A percentile compares a stretch with the other conserved stretches of the same genome.
Conservation (phyloP, 805 yeast genomes). For the Wickerhamiella allomyrinae region DNA sequence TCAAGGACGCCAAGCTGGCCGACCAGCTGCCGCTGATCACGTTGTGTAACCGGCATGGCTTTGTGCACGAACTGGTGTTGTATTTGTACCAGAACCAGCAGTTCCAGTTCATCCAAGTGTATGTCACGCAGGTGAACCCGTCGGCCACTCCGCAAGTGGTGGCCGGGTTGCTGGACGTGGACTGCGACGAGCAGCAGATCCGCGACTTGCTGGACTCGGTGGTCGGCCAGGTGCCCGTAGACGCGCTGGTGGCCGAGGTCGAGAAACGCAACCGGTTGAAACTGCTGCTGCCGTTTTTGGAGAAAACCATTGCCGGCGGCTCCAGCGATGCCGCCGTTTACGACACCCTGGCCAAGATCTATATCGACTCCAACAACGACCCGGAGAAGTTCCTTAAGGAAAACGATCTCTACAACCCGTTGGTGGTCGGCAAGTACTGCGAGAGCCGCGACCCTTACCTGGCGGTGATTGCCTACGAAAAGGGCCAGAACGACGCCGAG, state of each 20-base stretch:
- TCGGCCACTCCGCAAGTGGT: constrained; percentile 90
- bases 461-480: constrained; percentile 94
- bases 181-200: constrained; percentile 84
- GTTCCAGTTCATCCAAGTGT: constrained; percentile 93
- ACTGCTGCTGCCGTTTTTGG: constrained; percentile 82
- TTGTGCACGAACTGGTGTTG: constrained; percentile 83
- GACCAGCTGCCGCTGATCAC: constrained; percentile 94
- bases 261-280: constrained; percentile 93
- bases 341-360: constrained; percentile 92
- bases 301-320: constrained; percentile 69
- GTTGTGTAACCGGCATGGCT: constrained; percentile 85
- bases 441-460: constrained; percentile 97
- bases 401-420: constrained; percentile 79
- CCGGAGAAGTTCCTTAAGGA: constrained; percentile 95
- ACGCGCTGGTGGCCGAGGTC: constrained; percentile 79
- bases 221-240: constrained; percentile 86
- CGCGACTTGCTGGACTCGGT: constrained; percentile 70
- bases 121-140: constrained; percentile 95
- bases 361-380: constrained; percentile 92
- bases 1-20: constrained; percentile 84
- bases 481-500: constrained; percentile 85
- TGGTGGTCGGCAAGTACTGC: constrained; percentile 93
- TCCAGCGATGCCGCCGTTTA: constrained; percentile 79
- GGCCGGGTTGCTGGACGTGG: constrained; percentile 93
- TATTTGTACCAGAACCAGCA: constrained; percentile 91